A percentile compares a stretch with the other conserved stretches of the same genome.
phyloP scores from a whole-genome alignment of 208 protist genomes.

The Tritrichomonas foetus region DNA sequence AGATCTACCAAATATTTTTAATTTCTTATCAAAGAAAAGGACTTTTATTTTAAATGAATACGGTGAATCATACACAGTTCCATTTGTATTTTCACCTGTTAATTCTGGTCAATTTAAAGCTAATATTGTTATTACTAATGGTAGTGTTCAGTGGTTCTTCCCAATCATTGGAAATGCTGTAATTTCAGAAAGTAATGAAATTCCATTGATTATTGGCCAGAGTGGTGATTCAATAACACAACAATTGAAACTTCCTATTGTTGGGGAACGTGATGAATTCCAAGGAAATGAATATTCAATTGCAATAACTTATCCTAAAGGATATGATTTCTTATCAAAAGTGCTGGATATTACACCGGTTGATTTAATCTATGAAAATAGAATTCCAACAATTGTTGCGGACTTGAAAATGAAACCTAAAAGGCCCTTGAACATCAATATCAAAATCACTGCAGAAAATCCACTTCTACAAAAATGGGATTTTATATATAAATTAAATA shows the following conservation, averaged over 20 bases:
- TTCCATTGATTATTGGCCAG: not conserved
- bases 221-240: not conserved
- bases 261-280: not conserved
- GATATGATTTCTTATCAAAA: not conserved
- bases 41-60: not conserved
- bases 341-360: not conserved
- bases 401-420: not conserved
- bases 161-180: not conserved
- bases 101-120: not conserved
- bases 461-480: slow-evolving; percentile 12
- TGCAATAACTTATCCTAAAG: not conserved
- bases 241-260: not conserved
- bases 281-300: not conserved
- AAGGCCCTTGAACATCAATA: not conserved
- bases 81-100: not conserved
- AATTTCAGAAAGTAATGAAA: not conserved
- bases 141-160: not conserved
- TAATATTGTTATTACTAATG: not conserved
- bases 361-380: not conserved
- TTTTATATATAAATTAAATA: not conserved
- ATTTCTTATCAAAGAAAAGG: not conserved
- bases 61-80: not conserved
- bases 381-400: not conserved
- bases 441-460: not conserved
- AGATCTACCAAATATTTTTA: not conserved